Percentiles rank a stretch among this genome's conserved stretches.
These are phyloP conservation scores for Ophiostoma ulmi DNA, from an alignment of 2,329 filamentous ascomycete genomes.

Conservation along the genomic window DNA sequence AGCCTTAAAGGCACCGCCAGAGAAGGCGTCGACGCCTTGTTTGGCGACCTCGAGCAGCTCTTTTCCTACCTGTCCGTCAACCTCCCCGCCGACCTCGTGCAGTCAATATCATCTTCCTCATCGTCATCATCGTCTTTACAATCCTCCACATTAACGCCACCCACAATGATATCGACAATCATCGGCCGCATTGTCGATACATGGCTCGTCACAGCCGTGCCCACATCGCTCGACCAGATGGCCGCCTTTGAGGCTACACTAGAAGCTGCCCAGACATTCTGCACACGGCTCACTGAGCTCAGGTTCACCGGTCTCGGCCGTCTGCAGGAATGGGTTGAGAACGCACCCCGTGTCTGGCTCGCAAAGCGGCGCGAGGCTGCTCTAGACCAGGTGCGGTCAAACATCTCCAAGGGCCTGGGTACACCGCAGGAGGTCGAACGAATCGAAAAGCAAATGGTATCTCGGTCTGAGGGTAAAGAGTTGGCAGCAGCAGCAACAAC, in stretches of 20 bases:
- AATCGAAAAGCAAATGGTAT: conserved; percentile 76
- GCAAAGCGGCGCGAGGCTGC: conserved; percentile 74
- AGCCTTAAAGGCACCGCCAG: conserved; percentile 41
- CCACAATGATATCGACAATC: conserved; percentile 63
- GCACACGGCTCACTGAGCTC: conserved; percentile 54
- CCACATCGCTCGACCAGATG: conserved; percentile 67
- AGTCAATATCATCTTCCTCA: conserved; percentile 53
- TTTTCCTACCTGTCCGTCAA: conserved; percentile 49
- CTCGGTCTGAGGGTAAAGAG: conserved; percentile 59
- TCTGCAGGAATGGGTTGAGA: conserved; percentile 73
- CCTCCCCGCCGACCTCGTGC: conserved; percentile 51
- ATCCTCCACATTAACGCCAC: conserved; percentile 27
- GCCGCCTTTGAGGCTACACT: conserved; percentile 65
- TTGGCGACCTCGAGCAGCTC: conserved; percentile 49
- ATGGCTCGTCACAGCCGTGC: conserved; percentile 74
- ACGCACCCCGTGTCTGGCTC: conserved; percentile 79
- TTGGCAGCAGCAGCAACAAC: conserved; percentile 46
- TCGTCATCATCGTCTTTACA: conserved; percentile 29
- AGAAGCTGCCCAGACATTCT: conserved; percentile 60
- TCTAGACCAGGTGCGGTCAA: conserved; percentile 66
- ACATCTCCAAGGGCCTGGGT: conserved; percentile 61
- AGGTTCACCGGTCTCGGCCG: conserved; percentile 59
- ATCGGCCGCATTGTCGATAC: conserved; percentile 61
- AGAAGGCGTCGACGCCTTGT: conserved; percentile 45
- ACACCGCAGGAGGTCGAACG: conserved; percentile 68